Evolutionary conservation across 768 basidiomycete genomes (phyloP).

Genomic region (Auricularia sp.): DNA sequence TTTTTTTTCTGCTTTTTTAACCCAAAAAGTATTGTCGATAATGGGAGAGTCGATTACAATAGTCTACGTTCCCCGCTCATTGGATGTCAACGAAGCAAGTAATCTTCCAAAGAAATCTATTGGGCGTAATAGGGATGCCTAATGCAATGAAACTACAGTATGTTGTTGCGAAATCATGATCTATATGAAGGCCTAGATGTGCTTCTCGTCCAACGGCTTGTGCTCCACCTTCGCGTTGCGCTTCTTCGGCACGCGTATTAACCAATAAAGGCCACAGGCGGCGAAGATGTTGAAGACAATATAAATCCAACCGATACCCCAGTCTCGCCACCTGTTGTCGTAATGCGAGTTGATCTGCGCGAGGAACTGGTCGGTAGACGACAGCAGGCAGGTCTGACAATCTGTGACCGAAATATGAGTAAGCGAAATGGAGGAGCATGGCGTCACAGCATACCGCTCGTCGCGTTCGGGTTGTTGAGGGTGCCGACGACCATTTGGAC

Average conservation of each 20-base stretch:
- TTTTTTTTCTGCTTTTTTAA: too few relatives aligned
- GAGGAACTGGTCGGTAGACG: conserved; percentile 53
- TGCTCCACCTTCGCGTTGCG: not conserved
- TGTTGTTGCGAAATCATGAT: too few relatives aligned
- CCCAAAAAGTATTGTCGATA: too few relatives aligned
- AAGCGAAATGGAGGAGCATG: too few relatives aligned
- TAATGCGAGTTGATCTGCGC: conserved; percentile 4
- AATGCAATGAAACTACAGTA: too few relatives aligned
- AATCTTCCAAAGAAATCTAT: too few relatives aligned
- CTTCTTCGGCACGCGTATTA: conserved; percentile 16
- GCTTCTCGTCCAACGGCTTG: not conserved
- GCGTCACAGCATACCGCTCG: conserved; percentile 8
- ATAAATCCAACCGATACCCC: conserved; percentile 11
- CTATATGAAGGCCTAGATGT: too few relatives aligned
- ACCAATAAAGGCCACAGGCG: conserved; percentile 14
- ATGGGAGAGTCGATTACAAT: too few relatives aligned
- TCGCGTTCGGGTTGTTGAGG: conserved; percentile 42
- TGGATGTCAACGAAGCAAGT: too few relatives aligned
- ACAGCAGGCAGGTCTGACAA: conserved; percentile 50
- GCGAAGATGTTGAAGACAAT: conserved; percentile 11
- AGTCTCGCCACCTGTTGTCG: conserved; percentile 1
- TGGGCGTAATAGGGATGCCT: too few relatives aligned
- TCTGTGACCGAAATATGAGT: conserved; percentile 8
- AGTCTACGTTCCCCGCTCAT: too few relatives aligned
- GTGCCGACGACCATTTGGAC: conserved; percentile 45